phyloP scores from a whole-genome alignment of 192 early-diverging fungal genomes.

The Rhizoclosmatium sp. region DNA sequence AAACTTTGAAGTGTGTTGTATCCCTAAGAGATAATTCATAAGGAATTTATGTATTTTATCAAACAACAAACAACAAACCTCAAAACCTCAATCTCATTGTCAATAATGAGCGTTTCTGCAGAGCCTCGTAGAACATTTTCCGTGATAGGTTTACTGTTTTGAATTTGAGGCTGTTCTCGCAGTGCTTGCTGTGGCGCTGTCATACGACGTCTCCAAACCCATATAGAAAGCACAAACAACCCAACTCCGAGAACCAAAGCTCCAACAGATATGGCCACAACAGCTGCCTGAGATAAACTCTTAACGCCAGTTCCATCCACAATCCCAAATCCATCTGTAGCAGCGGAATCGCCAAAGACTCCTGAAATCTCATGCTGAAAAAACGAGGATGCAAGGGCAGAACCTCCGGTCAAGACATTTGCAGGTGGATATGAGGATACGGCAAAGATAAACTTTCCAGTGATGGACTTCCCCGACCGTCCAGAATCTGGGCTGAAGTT shows the following conservation, averaged over 20 bases:
- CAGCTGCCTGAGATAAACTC: neutral
- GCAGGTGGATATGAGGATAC: slow-evolving; percentile 3
- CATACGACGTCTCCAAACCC: neutral
- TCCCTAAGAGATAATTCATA: no score
- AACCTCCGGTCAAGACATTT: neutral
- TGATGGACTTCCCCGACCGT: neutral
- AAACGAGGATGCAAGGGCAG: neutral
- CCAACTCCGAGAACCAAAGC: neutral
- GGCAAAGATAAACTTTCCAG: slow-evolving; percentile 15
- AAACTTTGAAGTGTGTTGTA: no score
- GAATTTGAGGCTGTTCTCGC: neutral
- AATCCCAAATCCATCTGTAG: neutral
- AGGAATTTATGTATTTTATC: no score
- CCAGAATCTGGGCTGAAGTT: neutral
- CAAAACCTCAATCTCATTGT: neutral
- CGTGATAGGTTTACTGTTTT: no score
- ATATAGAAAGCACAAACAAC: neutral
- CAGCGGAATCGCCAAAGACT: neutral
- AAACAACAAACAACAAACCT: neutral
- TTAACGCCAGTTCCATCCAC: neutral
- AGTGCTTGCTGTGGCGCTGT: neutral
- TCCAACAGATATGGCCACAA: neutral
- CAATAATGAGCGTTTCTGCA: neutral
- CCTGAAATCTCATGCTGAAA: slow-evolving; percentile 21
- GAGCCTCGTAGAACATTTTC: neutral